phyloP scores from a whole-genome alignment of 306 rosid genomes.

The Sicyos edulis region DNA sequence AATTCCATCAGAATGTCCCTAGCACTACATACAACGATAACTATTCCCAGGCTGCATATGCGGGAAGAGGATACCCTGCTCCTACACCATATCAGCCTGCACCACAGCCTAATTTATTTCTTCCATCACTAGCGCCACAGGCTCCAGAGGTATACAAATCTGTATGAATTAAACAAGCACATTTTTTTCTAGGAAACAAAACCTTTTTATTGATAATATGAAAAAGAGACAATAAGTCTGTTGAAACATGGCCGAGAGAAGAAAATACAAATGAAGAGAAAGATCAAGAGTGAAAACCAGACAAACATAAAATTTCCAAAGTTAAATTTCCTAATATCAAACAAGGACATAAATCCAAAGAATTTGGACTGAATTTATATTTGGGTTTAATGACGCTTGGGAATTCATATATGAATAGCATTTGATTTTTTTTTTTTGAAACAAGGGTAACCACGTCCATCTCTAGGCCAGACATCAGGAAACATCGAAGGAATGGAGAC shows the following conservation, averaged over 20 bases:
- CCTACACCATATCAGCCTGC: conserved; percentile 46
- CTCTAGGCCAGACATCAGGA: too few species aligned
- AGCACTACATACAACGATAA: conserved; percentile 49
- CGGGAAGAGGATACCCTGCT: conserved; percentile 41
- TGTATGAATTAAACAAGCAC: too few species aligned
- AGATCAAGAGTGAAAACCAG: too few species aligned
- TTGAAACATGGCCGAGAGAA: too few species aligned
- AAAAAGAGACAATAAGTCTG: too few species aligned
- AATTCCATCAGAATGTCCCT: conserved; percentile 45
- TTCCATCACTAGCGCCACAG: conserved; percentile 62
- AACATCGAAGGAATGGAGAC: too few species aligned
- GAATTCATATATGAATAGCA: not conserved
- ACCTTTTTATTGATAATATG: too few species aligned
- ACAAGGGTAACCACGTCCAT: too few species aligned
- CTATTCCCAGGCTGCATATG: conserved; percentile 52
- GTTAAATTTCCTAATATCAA: not conserved
- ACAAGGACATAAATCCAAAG: not conserved
- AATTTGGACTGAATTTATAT: conserved; percentile 3
- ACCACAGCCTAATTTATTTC: conserved; percentile 56
- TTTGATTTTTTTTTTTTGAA: too few species aligned
- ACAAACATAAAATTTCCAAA: too few species aligned
- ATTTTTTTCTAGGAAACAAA: too few species aligned
- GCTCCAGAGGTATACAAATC: conserved; percentile 51
- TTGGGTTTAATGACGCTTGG: conserved; percentile 1
- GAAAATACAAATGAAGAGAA: too few species aligned